Conservation (phyloP, 805 yeast genomes). For the Kodamaea nitidulidarum region DNA sequence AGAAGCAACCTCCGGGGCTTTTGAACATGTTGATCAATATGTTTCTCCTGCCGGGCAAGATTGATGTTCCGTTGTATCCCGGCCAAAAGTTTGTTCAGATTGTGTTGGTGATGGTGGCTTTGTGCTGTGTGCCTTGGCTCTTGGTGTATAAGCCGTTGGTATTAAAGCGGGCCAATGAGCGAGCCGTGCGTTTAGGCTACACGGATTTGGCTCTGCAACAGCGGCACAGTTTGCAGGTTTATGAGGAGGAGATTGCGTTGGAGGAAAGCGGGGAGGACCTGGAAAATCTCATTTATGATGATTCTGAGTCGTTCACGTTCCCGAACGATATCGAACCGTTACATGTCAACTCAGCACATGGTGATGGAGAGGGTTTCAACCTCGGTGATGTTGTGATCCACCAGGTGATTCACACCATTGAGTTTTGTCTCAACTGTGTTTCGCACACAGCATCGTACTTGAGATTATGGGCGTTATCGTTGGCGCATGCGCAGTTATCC, state of each 20-base stretch:
- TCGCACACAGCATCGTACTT: slow-evolving; percentile 98
- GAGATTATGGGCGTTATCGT: slow-evolving; percentile 94
- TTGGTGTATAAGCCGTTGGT: slow-evolving; percentile 78
- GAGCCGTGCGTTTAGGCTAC: slow-evolving; percentile 40
- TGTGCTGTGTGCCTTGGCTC: slow-evolving; percentile 90
- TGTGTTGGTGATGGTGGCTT: slow-evolving; percentile 66
- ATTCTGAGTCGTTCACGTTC: no score
- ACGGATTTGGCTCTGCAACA: slow-evolving; percentile 31
- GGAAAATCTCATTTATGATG: no score
- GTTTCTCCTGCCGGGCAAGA: slow-evolving; percentile 90
- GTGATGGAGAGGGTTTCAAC: slow-evolving; percentile 54
- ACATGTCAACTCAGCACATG: slow-evolving; percentile 35
- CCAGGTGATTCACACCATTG: slow-evolving; percentile 96
- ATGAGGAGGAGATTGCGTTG: slow-evolving; percentile 39
- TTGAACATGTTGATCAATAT: slow-evolving; percentile 92
- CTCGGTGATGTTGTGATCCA: slow-evolving; percentile 95
- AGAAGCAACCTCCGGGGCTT: slow-evolving; percentile 83
- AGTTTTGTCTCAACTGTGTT: slow-evolving; percentile 93
- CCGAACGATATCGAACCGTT: slow-evolving; percentile 39
- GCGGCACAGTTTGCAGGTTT: slow-evolving; percentile 28
- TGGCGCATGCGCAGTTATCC: slow-evolving; percentile 95
- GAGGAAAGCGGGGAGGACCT: no score
- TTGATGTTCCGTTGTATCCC: slow-evolving; percentile 73
- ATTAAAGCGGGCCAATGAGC: slow-evolving; percentile 54
- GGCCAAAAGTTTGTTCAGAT: slow-evolving; percentile 81